These are phyloP conservation scores for Colletotrichum scovillei DNA, from an alignment of 2,329 filamentous ascomycete genomes.

Conservation along the genomic window DNA sequence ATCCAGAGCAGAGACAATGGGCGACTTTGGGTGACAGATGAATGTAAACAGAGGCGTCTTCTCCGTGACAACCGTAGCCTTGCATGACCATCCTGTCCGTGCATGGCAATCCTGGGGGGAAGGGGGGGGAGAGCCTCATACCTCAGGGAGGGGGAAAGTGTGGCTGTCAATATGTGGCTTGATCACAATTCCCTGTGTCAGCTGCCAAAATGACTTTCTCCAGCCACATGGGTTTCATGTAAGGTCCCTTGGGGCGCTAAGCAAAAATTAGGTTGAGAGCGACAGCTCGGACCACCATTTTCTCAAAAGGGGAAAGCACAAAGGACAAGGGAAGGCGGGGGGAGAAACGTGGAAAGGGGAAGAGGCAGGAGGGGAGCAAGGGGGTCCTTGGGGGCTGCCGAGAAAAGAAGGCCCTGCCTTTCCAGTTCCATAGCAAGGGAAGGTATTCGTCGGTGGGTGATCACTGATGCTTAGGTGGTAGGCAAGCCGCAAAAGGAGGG, in stretches of 20 bases:
- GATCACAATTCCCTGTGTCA: not conserved
- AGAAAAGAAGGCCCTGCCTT: not conserved
- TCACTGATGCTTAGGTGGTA: not conserved
- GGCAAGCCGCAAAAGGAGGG: not conserved
- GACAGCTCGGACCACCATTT: constrained; percentile 26
- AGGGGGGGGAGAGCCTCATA: constrained; percentile 9
- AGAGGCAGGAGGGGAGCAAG: constrained; percentile 9
- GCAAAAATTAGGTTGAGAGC: constrained; percentile 25
- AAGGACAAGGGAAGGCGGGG: constrained; percentile 6
- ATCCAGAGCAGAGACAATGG: constrained; percentile 16
- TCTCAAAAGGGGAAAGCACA: constrained; percentile 30
- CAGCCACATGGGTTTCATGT: constrained; percentile 33
- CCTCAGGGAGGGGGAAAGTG: not conserved
- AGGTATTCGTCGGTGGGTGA: not conserved
- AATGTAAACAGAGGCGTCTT: constrained; percentile 35
- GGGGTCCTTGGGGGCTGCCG: constrained; percentile 13
- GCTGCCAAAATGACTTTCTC: not conserved
- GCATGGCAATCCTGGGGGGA: constrained; percentile 33
- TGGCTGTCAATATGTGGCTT: constrained; percentile 26
- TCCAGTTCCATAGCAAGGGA: not conserved
- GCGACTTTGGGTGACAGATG: not conserved
- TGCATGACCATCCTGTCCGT: constrained; percentile 30
- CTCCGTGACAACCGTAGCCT: constrained; percentile 42
- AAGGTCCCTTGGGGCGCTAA: constrained; percentile 32
- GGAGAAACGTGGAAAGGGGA: constrained; percentile 35